Evolutionary conservation across 208 protist genomes (phyloP).

Genomic region (Trypanosoma caninum): DNA sequence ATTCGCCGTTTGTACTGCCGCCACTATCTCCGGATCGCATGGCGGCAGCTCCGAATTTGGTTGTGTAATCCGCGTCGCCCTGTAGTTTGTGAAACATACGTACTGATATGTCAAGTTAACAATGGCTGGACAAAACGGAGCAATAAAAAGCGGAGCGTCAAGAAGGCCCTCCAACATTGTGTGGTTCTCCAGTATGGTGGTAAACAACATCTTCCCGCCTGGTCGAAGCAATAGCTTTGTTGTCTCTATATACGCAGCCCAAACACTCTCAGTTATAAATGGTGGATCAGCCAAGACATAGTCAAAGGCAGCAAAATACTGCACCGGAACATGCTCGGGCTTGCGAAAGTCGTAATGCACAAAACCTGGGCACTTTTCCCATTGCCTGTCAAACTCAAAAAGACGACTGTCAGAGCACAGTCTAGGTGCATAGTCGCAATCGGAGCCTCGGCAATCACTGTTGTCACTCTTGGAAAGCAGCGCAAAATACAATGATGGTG

Average conservation of each 20-base stretch:
- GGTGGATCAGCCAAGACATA: slow-evolving; percentile 93
- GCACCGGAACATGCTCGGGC: slow-evolving; percentile 69
- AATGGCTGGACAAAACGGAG: slow-evolving; percentile 75
- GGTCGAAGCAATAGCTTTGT: slow-evolving; percentile 50
- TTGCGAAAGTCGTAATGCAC: slow-evolving; percentile 88
- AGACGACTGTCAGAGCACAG: slow-evolving; percentile 53
- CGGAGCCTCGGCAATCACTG: no score
- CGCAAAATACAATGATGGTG: slow-evolving; percentile 89
- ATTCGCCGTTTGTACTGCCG: slow-evolving; percentile 65
- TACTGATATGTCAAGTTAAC: slow-evolving; percentile 93
- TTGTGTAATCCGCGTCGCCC: slow-evolving; percentile 32
- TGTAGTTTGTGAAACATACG: slow-evolving; percentile 90
- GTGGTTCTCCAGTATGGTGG: slow-evolving; percentile 91
- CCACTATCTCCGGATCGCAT: slow-evolving; percentile 31
- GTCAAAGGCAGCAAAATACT: slow-evolving; percentile 78
- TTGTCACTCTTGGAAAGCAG: slow-evolving; percentile 35
- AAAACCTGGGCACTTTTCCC: slow-evolving; percentile 60
- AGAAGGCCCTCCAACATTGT: slow-evolving; percentile 62
- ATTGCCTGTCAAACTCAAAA: slow-evolving; percentile 90
- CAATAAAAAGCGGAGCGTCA: slow-evolving; percentile 75
- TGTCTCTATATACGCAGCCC: slow-evolving; percentile 72
- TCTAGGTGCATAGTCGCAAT: no score
- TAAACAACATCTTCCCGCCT: slow-evolving; percentile 85
- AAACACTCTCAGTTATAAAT: slow-evolving; percentile 92
- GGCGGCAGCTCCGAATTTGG: slow-evolving; percentile 26